Conservation (phyloP, 441 rosid genomes). For the Rhodomyrtus psidioides region DNA sequence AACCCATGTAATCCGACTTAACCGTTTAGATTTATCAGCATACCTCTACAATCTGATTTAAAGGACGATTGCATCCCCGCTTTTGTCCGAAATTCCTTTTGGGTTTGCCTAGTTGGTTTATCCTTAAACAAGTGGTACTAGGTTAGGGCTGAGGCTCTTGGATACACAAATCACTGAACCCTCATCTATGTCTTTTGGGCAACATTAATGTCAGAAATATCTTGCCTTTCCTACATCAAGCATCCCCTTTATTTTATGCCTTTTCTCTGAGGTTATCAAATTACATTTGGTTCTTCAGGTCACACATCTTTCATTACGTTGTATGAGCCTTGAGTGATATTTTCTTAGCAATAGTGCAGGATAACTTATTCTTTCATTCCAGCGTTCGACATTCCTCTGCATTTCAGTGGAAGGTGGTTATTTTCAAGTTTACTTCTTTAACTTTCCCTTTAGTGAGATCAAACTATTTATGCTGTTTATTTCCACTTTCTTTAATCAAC, state of each 20-base stretch:
- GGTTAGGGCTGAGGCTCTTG: no score
- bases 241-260: not conserved
- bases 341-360: not conserved
- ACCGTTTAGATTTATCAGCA: not conserved
- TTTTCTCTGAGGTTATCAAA: no score
- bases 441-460: not conserved
- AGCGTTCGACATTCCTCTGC: not conserved
- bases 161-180: not conserved
- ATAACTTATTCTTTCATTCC: no score
- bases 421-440: no score
- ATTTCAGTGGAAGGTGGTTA: not conserved
- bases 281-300: no score
- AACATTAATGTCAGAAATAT: not conserved
- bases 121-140: no score
- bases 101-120: not conserved
- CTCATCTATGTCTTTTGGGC: not conserved
- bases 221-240: not conserved
- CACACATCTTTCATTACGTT: no score
- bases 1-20: not conserved
- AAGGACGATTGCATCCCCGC: not conserved
- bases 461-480: no score
- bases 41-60: not conserved
- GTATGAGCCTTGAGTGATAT: no score
- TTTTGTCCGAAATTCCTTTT: not conserved
- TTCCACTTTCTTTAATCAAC: not conserved